Evolutionary conservation across 768 basidiomycete species (phyloP).

Genomic region (Lyophyllum decastes): DNA sequence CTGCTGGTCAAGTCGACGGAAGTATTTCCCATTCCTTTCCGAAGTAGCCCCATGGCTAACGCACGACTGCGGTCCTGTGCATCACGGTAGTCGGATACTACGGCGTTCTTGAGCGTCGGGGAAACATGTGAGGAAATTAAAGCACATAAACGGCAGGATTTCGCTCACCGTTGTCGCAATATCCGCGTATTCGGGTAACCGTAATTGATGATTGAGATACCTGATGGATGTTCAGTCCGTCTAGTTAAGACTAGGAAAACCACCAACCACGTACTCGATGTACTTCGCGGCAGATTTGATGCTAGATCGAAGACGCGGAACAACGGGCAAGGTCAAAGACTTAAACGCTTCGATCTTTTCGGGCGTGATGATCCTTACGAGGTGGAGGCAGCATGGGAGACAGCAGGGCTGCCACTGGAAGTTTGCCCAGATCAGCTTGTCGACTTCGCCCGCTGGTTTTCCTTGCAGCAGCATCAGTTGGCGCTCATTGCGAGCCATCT

Average conservation of each 20-base stretch:
- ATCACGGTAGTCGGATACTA: background rate
- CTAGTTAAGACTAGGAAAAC: no score
- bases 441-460: background rate
- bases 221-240: background rate
- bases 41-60: no score
- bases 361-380: background rate
- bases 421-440: background rate
- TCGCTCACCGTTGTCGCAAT: background rate
- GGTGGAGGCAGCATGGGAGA: background rate
- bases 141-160: background rate
- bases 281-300: background rate
- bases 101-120: background rate
- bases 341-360: background rate
- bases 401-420: background rate
- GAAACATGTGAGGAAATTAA: background rate
- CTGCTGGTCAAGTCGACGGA: no score
- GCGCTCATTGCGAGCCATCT: background rate
- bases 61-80: no score
- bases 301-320: background rate
- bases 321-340: background rate
- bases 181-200: background rate
- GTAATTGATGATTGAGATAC: background rate
- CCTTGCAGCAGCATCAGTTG: background rate
- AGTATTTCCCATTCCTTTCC: no score
- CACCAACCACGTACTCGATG: background rate